Percentiles rank a stretch among this genome's conserved stretches.
phyloP scores from a whole-genome alignment of 1,284 basidiomycete genomes.

The Ustilago vetiveriae region DNA sequence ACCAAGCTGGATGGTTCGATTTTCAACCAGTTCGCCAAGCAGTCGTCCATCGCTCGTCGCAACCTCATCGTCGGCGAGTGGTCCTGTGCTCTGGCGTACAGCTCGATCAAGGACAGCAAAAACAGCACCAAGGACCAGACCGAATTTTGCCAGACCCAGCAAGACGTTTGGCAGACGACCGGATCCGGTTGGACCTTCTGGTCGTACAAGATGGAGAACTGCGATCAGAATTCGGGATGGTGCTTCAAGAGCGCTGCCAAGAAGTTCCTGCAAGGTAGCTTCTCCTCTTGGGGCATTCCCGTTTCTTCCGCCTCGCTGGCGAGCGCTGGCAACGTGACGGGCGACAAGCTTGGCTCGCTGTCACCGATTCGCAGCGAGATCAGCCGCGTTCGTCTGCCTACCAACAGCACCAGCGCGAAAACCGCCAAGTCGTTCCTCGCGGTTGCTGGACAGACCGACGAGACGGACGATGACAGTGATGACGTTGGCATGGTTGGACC shows the following conservation, averaged over 20 bases:
- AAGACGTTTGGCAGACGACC: slow-evolving; percentile 73
- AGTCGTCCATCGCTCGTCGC: slow-evolving; percentile 64
- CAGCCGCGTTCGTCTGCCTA: slow-evolving; percentile 25
- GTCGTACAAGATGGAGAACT: slow-evolving; percentile 71
- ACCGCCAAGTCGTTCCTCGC: slow-evolving; percentile 26
- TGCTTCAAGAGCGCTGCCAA: slow-evolving; percentile 58
- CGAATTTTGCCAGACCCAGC: slow-evolving; percentile 75
- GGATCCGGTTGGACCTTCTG: slow-evolving; percentile 80
- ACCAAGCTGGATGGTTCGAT: slow-evolving; percentile 56
- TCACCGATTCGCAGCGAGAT: slow-evolving; percentile 26
- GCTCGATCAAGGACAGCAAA: slow-evolving; percentile 72
- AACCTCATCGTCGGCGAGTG: slow-evolving; percentile 75
- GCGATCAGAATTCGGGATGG: slow-evolving; percentile 64
- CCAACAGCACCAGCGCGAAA: slow-evolving; percentile 7
- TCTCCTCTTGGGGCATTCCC: slow-evolving; percentile 55
- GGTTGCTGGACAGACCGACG: background rate
- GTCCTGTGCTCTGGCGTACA: slow-evolving; percentile 72
- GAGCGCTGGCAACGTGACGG: slow-evolving; percentile 7
- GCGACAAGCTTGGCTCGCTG: slow-evolving; percentile 11
- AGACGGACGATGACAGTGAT: slow-evolving; percentile 17
- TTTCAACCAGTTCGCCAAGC: slow-evolving; percentile 26
- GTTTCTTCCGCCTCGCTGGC: slow-evolving; percentile 8
- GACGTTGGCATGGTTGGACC: slow-evolving; percentile 21
- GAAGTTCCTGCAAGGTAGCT: slow-evolving; percentile 50
- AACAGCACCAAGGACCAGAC: slow-evolving; percentile 71